These are phyloP conservation scores for Sesbania bispinosa DNA, from an alignment of 306 rosid species.

Conservation along the genomic window DNA sequence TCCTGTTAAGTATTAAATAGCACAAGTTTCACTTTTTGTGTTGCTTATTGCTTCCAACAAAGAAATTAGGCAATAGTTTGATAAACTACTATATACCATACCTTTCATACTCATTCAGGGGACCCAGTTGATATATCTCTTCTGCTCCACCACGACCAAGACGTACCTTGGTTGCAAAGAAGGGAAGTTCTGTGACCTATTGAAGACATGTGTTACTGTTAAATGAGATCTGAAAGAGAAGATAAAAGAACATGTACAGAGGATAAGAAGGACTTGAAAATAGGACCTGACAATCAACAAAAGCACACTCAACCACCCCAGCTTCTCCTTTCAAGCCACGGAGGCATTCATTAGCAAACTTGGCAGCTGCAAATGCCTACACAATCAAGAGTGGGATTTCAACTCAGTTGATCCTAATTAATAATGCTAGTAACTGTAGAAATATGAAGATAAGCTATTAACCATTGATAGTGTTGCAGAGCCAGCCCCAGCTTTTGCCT, in stretches of 20 bases:
- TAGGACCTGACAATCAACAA: slow-evolving; percentile 67
- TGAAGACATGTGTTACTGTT: background rate
- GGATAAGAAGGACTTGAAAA: background rate
- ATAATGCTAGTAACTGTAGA: background rate
- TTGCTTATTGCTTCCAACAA: slow-evolving; percentile 1
- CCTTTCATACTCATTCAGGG: slow-evolving; percentile 88
- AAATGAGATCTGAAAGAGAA: background rate
- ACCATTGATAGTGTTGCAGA: slow-evolving; percentile 97
- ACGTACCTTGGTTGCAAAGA: slow-evolving; percentile 82
- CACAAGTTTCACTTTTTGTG: background rate
- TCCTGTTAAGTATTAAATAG: slow-evolving; percentile 31
- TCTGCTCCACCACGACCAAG: slow-evolving; percentile 83
- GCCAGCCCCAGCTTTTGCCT: slow-evolving; percentile 98
- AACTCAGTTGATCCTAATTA: background rate
- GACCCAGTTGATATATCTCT: slow-evolving; percentile 73
- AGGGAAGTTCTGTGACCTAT: slow-evolving; percentile 93
- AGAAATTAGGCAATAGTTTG: background rate
- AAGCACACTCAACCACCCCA: slow-evolving; percentile 78
- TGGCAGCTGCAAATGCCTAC: slow-evolving; percentile 95
- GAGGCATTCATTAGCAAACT: slow-evolving; percentile 78
- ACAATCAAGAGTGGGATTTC: background rate
- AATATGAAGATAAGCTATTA: slow-evolving; percentile 7
- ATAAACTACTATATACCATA: slow-evolving; percentile 16
- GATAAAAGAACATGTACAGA: background rate
- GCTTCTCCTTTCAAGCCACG: slow-evolving; percentile 82